These are phyloP conservation scores for Lentinula detonsa DNA, from an alignment of 768 basidiomycete genomes.

Conservation along the genomic window DNA sequence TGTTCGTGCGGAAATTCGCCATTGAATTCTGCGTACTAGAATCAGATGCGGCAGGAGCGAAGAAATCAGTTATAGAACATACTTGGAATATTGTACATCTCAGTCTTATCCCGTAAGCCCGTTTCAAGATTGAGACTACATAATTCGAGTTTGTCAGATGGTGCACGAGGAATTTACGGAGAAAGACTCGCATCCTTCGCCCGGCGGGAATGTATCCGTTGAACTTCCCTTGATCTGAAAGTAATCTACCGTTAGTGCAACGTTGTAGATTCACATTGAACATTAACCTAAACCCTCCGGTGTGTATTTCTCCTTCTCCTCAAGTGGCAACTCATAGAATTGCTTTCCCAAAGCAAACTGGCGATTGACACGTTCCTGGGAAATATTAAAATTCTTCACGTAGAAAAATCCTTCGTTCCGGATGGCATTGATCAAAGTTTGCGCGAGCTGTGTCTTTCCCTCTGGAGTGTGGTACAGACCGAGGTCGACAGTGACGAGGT, in stretches of 20 bases:
- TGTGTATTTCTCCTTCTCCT: conserved; percentile 42
- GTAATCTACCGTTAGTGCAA: neutral
- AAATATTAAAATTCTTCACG: conserved; percentile 44
- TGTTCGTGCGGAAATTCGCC: conserved; percentile 32
- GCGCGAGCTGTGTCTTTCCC: conserved; percentile 34
- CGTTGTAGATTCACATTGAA: neutral
- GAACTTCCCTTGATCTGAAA: conserved; percentile 32
- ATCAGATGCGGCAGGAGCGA: neutral
- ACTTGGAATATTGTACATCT: conserved; percentile 49
- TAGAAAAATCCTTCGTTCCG: conserved; percentile 47
- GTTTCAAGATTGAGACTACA: conserved; percentile 26
- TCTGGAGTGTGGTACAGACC: conserved; percentile 30
- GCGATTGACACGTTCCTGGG: conserved; percentile 38
- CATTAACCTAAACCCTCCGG: conserved; percentile 26
- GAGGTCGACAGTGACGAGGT: conserved; percentile 41
- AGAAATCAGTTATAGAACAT: neutral
- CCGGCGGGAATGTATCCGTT: conserved; percentile 31
- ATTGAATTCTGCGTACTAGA: conserved; percentile 30
- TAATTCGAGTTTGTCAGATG: neutral
- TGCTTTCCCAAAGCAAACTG: conserved; percentile 41
- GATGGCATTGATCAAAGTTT: conserved; percentile 35
- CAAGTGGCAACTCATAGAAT: conserved; percentile 44
- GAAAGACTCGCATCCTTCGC: neutral
- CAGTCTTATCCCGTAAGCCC: conserved; percentile 35
- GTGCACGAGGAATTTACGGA: neutral